Evolutionary conservation across 192 early-diverging fungal genomes (phyloP), one percentile per base, ranked within the genome.

Genomic region (Linnemannia hyalina): DNA sequence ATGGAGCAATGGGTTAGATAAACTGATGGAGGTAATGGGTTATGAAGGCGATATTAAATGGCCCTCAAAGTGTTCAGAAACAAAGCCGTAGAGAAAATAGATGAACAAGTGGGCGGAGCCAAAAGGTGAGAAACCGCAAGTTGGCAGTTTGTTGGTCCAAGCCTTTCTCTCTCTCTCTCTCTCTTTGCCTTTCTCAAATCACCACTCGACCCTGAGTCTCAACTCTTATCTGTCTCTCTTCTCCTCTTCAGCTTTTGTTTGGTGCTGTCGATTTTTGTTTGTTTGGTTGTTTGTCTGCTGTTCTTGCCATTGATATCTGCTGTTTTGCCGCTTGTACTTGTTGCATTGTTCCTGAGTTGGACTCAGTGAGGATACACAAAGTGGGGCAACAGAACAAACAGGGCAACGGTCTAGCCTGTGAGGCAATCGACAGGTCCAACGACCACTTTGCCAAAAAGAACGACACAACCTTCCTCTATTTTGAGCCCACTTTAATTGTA

Each of bases 401-500:
- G 5, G 55, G n/a, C 16, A 16, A 13, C 52, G 52, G 52, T 55
- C 52, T 55, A 55, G 52, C 52, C 52, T 55, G 52, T 18, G 20
- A 55, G 22, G 52, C 6, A 55, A 23, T 3, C 0, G 44, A 13
- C 44, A 49, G 20, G 49, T 22, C 15, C 49, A 52, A 52, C 20
- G 49, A 52, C 20, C 49, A 20, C 5, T 22, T 52, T 52, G 16
- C 23, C 23, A 23, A 57, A 9, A 57, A 26, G n/a, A 18, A 57
- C 22, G 10, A 23, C 20, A 22, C 18, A 1, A n/a, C 23, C 7
- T 10, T 23, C 11, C n/a, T 13, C n/a, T 65, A 11, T 65, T 32
- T 65, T 32, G 60, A 65, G 60, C 60, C 60, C 60, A 65, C 60
- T 65, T 65, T 32, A 65, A 65, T 65, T 65, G 26, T 32, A 10